Percentiles rank a stretch among this genome's conserved stretches.
Evolutionary conservation across 768 basidiomycete species (phyloP).

Genomic region (Gyrodon lividus): DNA sequence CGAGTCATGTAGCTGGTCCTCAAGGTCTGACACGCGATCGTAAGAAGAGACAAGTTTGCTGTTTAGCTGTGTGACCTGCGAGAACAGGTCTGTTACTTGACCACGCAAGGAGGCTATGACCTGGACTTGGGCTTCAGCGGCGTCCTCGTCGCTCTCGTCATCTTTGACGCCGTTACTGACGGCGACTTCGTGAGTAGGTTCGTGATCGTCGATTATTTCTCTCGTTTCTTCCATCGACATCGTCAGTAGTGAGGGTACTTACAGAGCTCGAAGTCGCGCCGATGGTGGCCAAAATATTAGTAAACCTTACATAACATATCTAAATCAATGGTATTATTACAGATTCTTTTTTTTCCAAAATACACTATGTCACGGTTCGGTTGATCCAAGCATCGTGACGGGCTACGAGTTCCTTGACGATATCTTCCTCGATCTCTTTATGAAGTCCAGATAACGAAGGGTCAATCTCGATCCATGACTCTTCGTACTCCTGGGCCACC

Average conservation of each 20-base stretch:
- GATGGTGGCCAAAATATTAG: too few species aligned
- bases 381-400: conserved; percentile 73
- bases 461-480: conserved; percentile 67
- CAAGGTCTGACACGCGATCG: conserved; percentile 88
- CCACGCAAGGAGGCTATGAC: conserved; percentile 77
- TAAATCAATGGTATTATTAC: not conserved
- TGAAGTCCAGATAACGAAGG: conserved; percentile 31
- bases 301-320: not conserved
- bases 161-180: conserved; percentile 2
- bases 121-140: conserved; percentile 72
- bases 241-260: conserved; percentile 7
- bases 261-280: too few species aligned
- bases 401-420: conserved; percentile 70
- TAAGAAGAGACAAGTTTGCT: conserved; percentile 90
- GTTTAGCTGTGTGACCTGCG: conserved; percentile 90
- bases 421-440: conserved; percentile 93
- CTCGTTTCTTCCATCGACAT: conserved; percentile 10
- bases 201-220: conserved; percentile 13
- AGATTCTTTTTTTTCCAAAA: not conserved
- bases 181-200: conserved; percentile 3
- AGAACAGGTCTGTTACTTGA: conserved; percentile 84
- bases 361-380: not conserved
- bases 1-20: conserved; percentile 79
- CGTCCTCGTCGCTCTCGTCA: conserved; percentile 28
- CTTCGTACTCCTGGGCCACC: conserved; percentile 39